phyloP scores from a whole-genome alignment of 192 early-diverging fungal species.

The Martensiomyces pterosporus region DNA sequence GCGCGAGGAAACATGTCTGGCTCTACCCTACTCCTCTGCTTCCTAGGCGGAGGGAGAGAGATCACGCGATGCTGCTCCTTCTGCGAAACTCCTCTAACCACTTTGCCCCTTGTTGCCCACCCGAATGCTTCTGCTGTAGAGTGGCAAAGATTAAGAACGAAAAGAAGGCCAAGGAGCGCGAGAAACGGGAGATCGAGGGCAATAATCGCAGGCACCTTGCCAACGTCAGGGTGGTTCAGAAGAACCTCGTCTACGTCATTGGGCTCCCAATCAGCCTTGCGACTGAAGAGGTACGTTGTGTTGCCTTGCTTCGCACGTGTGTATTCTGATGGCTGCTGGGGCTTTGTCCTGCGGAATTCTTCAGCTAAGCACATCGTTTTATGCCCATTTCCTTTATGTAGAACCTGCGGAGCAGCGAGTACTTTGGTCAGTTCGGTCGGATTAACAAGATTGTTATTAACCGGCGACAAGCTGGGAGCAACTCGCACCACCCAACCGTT shows the following conservation, averaged over 20 bases:
- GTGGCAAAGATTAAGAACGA: conserved; percentile 69
- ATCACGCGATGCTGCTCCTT: no score
- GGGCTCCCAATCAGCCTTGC: conserved; percentile 82
- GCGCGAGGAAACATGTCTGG: no score
- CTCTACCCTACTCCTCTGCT: no score
- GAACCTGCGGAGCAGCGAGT: conserved; percentile 78
- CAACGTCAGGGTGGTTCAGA: conserved; percentile 93
- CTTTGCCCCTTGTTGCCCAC: no score
- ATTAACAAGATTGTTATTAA: conserved; percentile 93
- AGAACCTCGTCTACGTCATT: conserved; percentile 96
- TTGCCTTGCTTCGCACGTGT: no score
- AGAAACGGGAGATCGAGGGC: conserved; percentile 85
- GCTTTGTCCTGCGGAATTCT: no score
- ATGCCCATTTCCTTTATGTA: not conserved
- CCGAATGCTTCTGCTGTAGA: conserved; percentile 29
- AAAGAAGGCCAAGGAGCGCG: conserved; percentile 87
- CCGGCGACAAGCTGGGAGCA: conserved; percentile 55
- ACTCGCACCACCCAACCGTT: conserved; percentile 38
- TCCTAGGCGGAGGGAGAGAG: no score
- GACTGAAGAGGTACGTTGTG: conserved; percentile 74
- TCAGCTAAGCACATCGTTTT: no score
- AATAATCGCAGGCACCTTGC: conserved; percentile 73
- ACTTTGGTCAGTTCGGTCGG: conserved; percentile 98
- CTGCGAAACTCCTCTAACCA: no score
- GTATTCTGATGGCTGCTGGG: no score